phyloP scores from a whole-genome alignment of 2,329 filamentous ascomycete genomes.

The Colletotrichum sp. region DNA sequence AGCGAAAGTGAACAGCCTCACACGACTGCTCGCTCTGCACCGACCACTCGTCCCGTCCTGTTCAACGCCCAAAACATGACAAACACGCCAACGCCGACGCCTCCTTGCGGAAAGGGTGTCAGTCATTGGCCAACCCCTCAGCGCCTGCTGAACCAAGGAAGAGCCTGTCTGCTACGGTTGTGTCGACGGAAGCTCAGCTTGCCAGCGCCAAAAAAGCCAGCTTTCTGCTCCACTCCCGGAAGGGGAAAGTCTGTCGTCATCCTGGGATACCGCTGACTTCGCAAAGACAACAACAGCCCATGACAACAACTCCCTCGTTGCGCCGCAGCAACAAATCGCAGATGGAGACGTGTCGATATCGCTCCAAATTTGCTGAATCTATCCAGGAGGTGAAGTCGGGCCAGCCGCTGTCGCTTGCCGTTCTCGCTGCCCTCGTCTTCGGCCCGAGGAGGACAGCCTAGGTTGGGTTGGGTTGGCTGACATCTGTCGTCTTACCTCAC shows the following conservation, averaged over 20 bases:
- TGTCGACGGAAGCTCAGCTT: not conserved
- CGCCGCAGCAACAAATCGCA: not conserved
- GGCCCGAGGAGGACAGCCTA: not conserved
- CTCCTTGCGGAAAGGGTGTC: not conserved
- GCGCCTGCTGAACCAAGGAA: conserved; percentile 8
- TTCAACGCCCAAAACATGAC: conserved; percentile 1
- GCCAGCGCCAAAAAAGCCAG: conserved; percentile 1
- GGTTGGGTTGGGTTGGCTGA: not conserved
- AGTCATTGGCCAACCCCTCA: not conserved
- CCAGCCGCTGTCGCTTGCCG: not conserved
- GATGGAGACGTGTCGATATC: not conserved
- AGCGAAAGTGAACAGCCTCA: not conserved
- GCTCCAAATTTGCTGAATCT: not conserved
- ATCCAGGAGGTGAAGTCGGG: not conserved
- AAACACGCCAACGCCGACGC: not conserved
- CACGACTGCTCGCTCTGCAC: not conserved
- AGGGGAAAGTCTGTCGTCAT: conserved; percentile 21
- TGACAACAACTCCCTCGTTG: not conserved
- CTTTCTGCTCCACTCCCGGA: conserved; percentile 17
- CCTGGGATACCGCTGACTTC: conserved; percentile 19
- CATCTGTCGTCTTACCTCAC: not conserved
- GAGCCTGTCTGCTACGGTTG: conserved; percentile 4
- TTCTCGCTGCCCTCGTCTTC: not conserved
- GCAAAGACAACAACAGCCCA: conserved; percentile 2
- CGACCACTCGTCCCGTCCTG: not conserved